Evolutionary conservation across 2,329 filamentous ascomycete species (phyloP), one percentile per base, ranked within the genome.

Genomic region (Graphium sp.): DNA sequence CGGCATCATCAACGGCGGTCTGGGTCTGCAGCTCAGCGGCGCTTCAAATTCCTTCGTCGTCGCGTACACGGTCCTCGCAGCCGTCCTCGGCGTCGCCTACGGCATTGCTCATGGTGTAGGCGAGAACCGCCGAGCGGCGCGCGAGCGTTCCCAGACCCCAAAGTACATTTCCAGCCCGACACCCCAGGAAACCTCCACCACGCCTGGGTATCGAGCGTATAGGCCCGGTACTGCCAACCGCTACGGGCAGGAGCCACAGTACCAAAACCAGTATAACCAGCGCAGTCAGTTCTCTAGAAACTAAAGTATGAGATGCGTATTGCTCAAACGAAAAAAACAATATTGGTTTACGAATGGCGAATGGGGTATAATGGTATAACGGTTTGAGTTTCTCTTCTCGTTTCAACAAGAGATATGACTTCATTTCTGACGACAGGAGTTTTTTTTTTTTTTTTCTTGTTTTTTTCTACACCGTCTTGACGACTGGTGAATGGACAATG

Each of bases 1-100:
- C 3, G 72, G 67, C 16, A 54, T 75, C 24, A 44, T 76, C 38
- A 77, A 77, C 39, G 73, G 72, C 31, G 73, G 71, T 0, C 46
- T 77, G 4, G 73, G 73, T 4, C 49, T 78, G 17, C 35, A 60
- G 36, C 50, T 73, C 11, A 54, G 63, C 1, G 35, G 39, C 11
- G 55, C 58, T 1, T 37, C 47, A 1, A 46, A 35, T 3, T 40
- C 44, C 8, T 58, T 60, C 24, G 45, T 64, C 29, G 56, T 67
- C 26, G 63, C 60, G 0, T 77, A 75, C 44, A 48, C 58, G 0
- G 60, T 74, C 5, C 48, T 74, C 16, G 56, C 67, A 0, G 65
- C 48, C 7, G 38, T 73, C 7, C 41, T 67, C 14, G 56, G 52
- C 22, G 22, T 55, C 5, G 33, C 50, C 4, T 75, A 73, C 39